These are phyloP conservation scores for Leccinum colubrinum DNA, from an alignment of 1,284 basidiomycete genomes.

Conservation along the genomic window DNA sequence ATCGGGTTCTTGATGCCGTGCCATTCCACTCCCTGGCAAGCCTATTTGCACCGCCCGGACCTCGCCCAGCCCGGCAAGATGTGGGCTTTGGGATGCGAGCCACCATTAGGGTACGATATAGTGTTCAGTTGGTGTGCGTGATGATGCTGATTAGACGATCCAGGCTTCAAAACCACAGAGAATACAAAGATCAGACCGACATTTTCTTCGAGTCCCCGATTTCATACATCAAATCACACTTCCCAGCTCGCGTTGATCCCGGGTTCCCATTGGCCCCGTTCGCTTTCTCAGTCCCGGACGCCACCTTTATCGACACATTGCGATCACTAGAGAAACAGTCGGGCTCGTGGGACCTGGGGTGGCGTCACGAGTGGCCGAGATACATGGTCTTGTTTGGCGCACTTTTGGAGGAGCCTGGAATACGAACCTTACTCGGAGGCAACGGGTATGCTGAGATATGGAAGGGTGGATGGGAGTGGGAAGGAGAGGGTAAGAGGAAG, in stretches of 20 bases:
- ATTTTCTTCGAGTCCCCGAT: slow-evolving; percentile 79
- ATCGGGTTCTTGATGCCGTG: slow-evolving; percentile 94
- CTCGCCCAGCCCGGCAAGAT: slow-evolving; percentile 50
- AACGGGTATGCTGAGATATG: slow-evolving; percentile 71
- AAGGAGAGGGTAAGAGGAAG: slow-evolving; percentile 75
- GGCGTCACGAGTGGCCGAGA: slow-evolving; percentile 78
- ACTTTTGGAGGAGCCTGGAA: slow-evolving; percentile 52
- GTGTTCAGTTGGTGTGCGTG: not conserved
- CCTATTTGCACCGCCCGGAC: slow-evolving; percentile 77
- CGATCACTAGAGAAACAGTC: slow-evolving; percentile 18
- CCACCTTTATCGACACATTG: slow-evolving; percentile 24
- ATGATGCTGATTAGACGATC: slow-evolving; percentile 10
- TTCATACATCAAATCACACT: slow-evolving; percentile 61
- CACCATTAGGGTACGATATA: slow-evolving; percentile 69
- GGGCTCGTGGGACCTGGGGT: slow-evolving; percentile 37
- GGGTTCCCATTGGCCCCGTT: slow-evolving; percentile 65
- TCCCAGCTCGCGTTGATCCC: slow-evolving; percentile 62
- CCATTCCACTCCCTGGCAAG: slow-evolving; percentile 96
- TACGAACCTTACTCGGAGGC: slow-evolving; percentile 48
- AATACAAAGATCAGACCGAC: slow-evolving; percentile 82
- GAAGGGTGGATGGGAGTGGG: slow-evolving; percentile 71
- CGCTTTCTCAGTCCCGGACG: slow-evolving; percentile 55
- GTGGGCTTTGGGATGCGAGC: slow-evolving; percentile 92
- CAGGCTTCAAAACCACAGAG: slow-evolving; percentile 49
- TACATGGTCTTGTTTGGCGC: slow-evolving; percentile 81